A percentile compares a stretch with the other conserved stretches of the same genome.
These are phyloP conservation scores for Pyropia yezoensis DNA, from an alignment of 23 red algal genomes.

Conservation along the genomic window DNA sequence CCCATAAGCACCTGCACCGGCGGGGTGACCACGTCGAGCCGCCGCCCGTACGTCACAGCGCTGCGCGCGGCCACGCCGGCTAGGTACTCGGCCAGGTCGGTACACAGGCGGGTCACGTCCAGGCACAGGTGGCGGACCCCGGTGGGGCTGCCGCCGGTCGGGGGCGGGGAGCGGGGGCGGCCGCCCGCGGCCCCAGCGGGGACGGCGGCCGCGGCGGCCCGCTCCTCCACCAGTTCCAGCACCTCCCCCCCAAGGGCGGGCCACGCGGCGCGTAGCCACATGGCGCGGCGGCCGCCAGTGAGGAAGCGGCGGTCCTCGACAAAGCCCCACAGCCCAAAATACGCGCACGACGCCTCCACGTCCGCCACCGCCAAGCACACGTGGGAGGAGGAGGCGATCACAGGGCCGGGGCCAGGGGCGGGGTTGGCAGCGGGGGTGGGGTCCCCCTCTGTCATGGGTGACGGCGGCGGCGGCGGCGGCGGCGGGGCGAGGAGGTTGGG, in stretches of 20 bases:
- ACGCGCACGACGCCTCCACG: background rate
- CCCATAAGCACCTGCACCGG: background rate
- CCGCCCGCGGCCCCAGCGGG: background rate
- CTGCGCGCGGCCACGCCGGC: background rate
- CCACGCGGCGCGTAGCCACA: background rate
- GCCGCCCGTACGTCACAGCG: background rate
- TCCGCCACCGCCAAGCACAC: background rate
- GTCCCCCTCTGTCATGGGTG: too few species aligned
- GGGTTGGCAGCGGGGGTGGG: too few species aligned
- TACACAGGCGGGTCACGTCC: constrained; percentile 5
- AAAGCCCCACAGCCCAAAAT: constrained; percentile 6
- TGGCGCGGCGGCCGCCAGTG: background rate
- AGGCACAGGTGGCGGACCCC: background rate
- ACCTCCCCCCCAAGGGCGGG: background rate
- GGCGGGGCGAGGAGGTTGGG: too few species aligned
- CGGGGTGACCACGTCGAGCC: background rate
- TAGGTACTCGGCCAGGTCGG: background rate
- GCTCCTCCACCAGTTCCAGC: constrained; percentile 1
- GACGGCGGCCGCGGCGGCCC: background rate
- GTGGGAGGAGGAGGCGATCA: background rate
- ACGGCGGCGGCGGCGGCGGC: too few species aligned
- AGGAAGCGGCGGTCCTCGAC: background rate
- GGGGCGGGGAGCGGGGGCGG: background rate
- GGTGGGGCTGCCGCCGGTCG: background rate
- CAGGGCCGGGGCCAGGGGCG: too few species aligned